phyloP scores from a whole-genome alignment of 768 basidiomycete species.

The Trametes sanguinea region DNA sequence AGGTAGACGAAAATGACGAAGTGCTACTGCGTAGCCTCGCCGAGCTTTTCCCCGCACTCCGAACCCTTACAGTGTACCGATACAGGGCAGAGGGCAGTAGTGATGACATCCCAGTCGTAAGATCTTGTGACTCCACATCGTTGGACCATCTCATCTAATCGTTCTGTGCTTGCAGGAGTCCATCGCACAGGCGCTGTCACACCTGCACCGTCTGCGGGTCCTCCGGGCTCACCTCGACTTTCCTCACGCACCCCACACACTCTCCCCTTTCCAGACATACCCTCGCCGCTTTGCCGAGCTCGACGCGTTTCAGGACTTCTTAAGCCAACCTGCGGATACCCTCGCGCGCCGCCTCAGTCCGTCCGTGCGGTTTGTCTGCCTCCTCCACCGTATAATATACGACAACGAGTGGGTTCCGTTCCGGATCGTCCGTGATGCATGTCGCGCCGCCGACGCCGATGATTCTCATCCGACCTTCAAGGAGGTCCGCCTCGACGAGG shows the following conservation, averaged over 20 bases:
- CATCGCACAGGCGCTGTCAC: neutral
- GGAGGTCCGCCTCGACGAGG: no score
- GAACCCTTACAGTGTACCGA: neutral
- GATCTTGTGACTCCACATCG: neutral
- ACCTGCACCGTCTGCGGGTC: neutral
- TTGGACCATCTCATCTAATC: neutral
- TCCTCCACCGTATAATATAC: neutral
- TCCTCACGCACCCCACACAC: neutral
- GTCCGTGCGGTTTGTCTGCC: neutral
- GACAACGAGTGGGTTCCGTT: constrained; percentile 1
- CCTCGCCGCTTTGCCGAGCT: neutral
- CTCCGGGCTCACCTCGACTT: neutral
- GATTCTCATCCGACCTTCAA: no score
- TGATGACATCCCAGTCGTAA: neutral
- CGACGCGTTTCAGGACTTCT: neutral
- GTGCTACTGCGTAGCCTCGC: neutral
- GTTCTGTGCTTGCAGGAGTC: no score
- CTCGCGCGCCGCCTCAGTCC: neutral
- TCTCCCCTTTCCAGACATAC: neutral
- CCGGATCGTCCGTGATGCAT: neutral
- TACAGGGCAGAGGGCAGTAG: neutral
- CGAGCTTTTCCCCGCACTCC: neutral
- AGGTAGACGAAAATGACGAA: neutral
- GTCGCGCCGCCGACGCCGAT: no score
- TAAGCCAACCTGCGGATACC: neutral